Evolutionary conservation across 352 stramenopile species (phyloP).

Genomic region (Phytophthora nicotianae): DNA sequence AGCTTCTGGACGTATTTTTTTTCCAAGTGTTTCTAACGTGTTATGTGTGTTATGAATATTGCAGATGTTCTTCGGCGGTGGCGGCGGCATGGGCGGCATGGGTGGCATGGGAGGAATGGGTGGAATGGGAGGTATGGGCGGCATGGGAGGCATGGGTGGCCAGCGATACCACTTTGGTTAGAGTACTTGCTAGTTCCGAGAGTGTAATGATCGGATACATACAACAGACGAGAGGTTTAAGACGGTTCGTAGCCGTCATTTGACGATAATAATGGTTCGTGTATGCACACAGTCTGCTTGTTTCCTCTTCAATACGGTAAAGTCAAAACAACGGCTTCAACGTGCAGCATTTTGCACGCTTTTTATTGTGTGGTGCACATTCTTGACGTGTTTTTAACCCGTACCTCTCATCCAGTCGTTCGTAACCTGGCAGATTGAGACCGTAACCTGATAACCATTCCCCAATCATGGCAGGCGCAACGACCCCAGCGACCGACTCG

Average conservation of each 20-base stretch:
- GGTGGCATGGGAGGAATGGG: conserved; percentile 50
- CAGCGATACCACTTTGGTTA: conserved; percentile 88
- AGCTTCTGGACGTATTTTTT: background rate
- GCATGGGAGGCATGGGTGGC: conserved; percentile 48
- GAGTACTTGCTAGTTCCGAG: conserved; percentile 26
- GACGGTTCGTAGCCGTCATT: conserved; percentile 18
- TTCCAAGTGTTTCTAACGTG: conserved; percentile 4
- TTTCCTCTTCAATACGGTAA: too few species aligned
- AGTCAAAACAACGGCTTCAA: too few species aligned
- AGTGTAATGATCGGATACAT: conserved; percentile 36
- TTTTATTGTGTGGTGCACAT: background rate
- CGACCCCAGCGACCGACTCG: conserved; percentile 12
- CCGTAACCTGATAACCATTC: conserved; percentile 30
- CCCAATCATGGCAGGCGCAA: conserved; percentile 20
- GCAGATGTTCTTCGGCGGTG: conserved; percentile 85
- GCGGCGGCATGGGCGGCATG: conserved; percentile 60
- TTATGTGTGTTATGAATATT: conserved; percentile 7
- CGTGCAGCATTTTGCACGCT: too few species aligned
- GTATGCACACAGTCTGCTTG: conserved; percentile 10
- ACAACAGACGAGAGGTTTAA: conserved; percentile 33
- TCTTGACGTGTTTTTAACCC: conserved; percentile 22
- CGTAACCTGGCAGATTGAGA: conserved; percentile 13
- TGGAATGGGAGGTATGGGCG: conserved; percentile 51
- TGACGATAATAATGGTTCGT: conserved; percentile 43
- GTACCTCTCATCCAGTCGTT: conserved; percentile 42